phyloP scores from a whole-genome alignment of 306 rosid species.

The Begonia masoniana region DNA sequence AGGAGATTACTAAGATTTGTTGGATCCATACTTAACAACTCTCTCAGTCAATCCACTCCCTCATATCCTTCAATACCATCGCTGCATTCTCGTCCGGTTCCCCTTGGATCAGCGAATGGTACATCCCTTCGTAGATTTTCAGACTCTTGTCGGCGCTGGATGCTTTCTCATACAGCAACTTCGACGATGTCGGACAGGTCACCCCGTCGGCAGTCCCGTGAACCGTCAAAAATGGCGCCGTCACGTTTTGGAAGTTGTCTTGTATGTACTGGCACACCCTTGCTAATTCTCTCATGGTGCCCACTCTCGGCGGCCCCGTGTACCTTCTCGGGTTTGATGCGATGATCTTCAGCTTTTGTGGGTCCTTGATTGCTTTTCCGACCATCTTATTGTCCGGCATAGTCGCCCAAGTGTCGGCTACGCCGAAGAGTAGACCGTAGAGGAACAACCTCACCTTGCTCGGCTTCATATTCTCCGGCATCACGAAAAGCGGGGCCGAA shows the following conservation, averaged over 20 bases:
- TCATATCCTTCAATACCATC: conserved; percentile 61
- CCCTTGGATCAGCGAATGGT: conserved; percentile 84
- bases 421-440: conserved; percentile 69
- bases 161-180: conserved; percentile 63
- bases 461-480: conserved; percentile 91
- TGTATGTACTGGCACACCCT: conserved; percentile 75
- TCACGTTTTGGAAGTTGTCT: conserved; percentile 56
- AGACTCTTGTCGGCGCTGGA: conserved; percentile 61
- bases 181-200: conserved; percentile 76
- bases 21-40: conserved; percentile 35
- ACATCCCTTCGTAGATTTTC: conserved; percentile 92
- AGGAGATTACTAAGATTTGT: background rate
- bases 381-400: conserved; percentile 97
- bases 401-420: conserved; percentile 89
- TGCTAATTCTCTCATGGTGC: conserved; percentile 82
- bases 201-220: conserved; percentile 83
- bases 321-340: conserved; percentile 80
- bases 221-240: conserved; percentile 69
- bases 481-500: conserved; percentile 87
- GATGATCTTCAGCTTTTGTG: conserved; percentile 59
- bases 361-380: conserved; percentile 80
- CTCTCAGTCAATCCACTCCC: conserved; percentile 83
- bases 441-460: conserved; percentile 37
- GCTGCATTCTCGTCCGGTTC: conserved; percentile 69
- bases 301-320: conserved; percentile 85